phyloP scores from a whole-genome alignment of 1,139 yeast species.

The Tardiomyces digboiensis region DNA sequence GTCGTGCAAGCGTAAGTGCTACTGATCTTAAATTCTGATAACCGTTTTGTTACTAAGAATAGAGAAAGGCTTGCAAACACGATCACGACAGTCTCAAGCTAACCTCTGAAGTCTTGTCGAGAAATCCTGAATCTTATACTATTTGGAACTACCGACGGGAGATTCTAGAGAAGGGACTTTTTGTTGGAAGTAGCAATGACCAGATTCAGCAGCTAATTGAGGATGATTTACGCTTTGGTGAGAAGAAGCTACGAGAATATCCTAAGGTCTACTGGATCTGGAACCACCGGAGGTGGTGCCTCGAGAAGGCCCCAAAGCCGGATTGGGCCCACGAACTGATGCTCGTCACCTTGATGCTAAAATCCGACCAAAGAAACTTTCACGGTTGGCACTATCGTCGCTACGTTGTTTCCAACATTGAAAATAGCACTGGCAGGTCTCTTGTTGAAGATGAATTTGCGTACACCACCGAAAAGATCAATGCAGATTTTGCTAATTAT shows the following conservation, averaged over 20 bases:
- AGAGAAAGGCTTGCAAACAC: neutral
- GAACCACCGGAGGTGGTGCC: constrained; percentile 87
- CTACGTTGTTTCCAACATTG: constrained; percentile 48
- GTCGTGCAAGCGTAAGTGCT: neutral
- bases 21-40: neutral
- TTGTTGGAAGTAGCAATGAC: constrained; percentile 12
- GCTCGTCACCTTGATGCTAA: constrained; percentile 58
- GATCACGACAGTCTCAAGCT: constrained; percentile 35
- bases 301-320: constrained; percentile 40
- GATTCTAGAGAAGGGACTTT: constrained; percentile 36
- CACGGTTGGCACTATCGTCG: constrained; percentile 97
- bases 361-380: constrained; percentile 70
- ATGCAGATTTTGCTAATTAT: constrained; percentile 78
- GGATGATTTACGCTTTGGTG: constrained; percentile 52
- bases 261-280: constrained; percentile 98
- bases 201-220: constrained; percentile 34
- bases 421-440: constrained; percentile 20
- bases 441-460: constrained; percentile 42
- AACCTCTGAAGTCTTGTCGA: constrained; percentile 46
- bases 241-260: constrained; percentile 46
- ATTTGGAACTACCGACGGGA: constrained; percentile 88
- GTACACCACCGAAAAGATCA: constrained; percentile 72
- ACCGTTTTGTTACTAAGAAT: neutral
- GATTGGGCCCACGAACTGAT: constrained; percentile 64
- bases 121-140: constrained; percentile 84